These are phyloP conservation scores for Fusarium liriodendri DNA, from an alignment of 2,329 filamentous ascomycete species.

Conservation along the genomic window DNA sequence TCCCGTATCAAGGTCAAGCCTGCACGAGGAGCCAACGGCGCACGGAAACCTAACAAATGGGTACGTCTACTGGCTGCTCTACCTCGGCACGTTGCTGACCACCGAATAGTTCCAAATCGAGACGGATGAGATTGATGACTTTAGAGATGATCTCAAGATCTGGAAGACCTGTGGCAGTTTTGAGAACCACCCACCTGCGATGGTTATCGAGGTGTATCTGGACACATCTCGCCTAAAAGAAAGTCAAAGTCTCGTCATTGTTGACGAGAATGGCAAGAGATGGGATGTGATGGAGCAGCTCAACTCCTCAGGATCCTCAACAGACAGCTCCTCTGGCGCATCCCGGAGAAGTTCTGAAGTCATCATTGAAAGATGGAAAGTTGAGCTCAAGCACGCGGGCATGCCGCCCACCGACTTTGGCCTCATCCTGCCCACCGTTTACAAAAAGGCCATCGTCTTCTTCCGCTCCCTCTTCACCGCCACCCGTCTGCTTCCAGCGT, in stretches of 20 bases:
- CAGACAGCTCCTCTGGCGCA: slow-evolving; percentile 57
- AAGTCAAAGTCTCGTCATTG: slow-evolving; percentile 86
- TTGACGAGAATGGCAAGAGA: slow-evolving; percentile 89
- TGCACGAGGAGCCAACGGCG: slow-evolving; percentile 54
- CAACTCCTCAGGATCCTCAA: slow-evolving; percentile 69
- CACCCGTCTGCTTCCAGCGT: slow-evolving; percentile 84
- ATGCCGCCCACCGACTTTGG: slow-evolving; percentile 69
- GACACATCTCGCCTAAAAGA: slow-evolving; percentile 82
- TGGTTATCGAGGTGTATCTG: slow-evolving; percentile 92
- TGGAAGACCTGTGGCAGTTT: slow-evolving; percentile 87
- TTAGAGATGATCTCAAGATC: slow-evolving; percentile 80
- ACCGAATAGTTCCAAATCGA: slow-evolving; percentile 87
- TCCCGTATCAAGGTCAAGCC: slow-evolving; percentile 78
- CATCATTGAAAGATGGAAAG: slow-evolving; percentile 89
- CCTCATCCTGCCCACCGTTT: slow-evolving; percentile 81
- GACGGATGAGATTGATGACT: slow-evolving; percentile 90
- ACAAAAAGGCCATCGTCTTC: slow-evolving; percentile 96
- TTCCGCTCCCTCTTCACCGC: slow-evolving; percentile 90
- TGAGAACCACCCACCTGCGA: slow-evolving; percentile 80
- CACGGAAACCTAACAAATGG: slow-evolving; percentile 84
- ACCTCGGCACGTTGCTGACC: slow-evolving; percentile 22
- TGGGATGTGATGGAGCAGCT: slow-evolving; percentile 93
- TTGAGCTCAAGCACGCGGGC: slow-evolving; percentile 74
- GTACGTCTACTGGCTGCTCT: slow-evolving; percentile 61
- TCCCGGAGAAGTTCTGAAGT: slow-evolving; percentile 74